phyloP scores from a whole-genome alignment of 768 basidiomycete genomes.

The Mrakia blollopis region DNA sequence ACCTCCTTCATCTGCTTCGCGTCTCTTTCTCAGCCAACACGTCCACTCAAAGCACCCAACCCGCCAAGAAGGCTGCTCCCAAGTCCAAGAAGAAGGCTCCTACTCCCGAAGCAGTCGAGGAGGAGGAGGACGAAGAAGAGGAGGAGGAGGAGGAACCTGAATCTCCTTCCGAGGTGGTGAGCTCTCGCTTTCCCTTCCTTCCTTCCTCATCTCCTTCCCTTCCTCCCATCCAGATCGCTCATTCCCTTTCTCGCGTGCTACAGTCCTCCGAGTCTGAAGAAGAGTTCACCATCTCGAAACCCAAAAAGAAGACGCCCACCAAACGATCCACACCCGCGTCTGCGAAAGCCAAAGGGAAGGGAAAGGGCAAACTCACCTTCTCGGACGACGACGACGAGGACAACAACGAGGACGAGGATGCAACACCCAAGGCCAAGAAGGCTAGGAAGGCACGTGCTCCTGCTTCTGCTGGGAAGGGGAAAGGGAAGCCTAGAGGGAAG shows the following conservation, averaged over 20 bases:
- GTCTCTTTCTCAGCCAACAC: background rate
- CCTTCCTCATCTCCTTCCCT: background rate
- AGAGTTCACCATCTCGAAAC: background rate
- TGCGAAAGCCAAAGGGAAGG: background rate
- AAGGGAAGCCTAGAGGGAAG: background rate
- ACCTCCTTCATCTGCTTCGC: background rate
- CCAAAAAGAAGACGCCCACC: constrained; percentile 13
- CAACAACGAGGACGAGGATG: background rate
- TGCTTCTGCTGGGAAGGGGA: background rate
- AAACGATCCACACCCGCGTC: background rate
- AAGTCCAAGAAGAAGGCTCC: constrained; percentile 11
- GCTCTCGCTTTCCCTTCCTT: constrained; percentile 1
- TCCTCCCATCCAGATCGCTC: background rate
- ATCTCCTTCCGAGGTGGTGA: constrained; percentile 2
- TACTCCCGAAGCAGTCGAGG: background rate
- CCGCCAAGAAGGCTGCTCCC: background rate
- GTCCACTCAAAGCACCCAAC: background rate
- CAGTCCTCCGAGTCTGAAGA: constrained; percentile 7
- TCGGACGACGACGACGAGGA: constrained; percentile 3
- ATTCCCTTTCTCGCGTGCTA: too few relatives aligned
- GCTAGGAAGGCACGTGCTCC: background rate
- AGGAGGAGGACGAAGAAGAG: background rate
- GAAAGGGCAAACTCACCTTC: background rate
- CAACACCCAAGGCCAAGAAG: background rate
- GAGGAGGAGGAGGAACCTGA: background rate